Percentiles rank a stretch among this genome's conserved stretches.
phyloP scores from a whole-genome alignment of 2,329 filamentous ascomycete species.

The Sclerotinia nivalis region DNA sequence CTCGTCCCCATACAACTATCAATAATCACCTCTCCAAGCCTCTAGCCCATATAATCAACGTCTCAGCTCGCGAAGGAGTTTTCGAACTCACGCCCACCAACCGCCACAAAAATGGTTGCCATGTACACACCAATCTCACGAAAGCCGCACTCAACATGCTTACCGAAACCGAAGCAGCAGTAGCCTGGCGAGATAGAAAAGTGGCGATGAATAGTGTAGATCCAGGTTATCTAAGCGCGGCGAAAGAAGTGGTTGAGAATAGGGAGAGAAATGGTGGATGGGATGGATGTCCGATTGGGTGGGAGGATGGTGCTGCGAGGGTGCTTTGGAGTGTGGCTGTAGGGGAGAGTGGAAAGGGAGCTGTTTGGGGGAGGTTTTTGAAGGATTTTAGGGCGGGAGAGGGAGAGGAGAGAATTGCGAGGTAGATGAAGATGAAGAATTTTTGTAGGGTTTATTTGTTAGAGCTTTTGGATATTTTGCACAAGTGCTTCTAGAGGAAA shows the following conservation, averaged over 20 bases:
- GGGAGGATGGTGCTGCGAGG: constrained; percentile 31
- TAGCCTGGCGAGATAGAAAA: constrained; percentile 25
- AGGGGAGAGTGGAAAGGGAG: constrained; percentile 24
- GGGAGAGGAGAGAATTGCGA: constrained; percentile 19
- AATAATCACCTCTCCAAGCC: background rate
- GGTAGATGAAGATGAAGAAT: background rate
- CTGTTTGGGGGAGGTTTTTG: constrained; percentile 30
- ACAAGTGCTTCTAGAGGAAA: background rate
- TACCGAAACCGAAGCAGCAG: constrained; percentile 29
- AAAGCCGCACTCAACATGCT: constrained; percentile 33
- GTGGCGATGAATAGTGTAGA: constrained; percentile 31
- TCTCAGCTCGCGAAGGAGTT: constrained; percentile 31
- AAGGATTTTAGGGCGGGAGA: constrained; percentile 28
- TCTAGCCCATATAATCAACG: constrained; percentile 28
- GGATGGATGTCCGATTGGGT: constrained; percentile 30
- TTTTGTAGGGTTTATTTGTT: background rate
- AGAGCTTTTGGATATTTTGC: background rate
- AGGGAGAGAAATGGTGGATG: background rate
- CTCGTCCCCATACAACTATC: background rate
- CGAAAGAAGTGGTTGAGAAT: constrained; percentile 25
- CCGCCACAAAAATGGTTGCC: constrained; percentile 25
- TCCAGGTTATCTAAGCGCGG: constrained; percentile 31
- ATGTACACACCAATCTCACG: constrained; percentile 32
- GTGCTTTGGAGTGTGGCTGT: constrained; percentile 30
- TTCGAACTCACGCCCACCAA: constrained; percentile 24